These are phyloP conservation scores for Strobilomyces dryophilus DNA, from an alignment of 768 basidiomycete genomes.

Conservation along the genomic window DNA sequence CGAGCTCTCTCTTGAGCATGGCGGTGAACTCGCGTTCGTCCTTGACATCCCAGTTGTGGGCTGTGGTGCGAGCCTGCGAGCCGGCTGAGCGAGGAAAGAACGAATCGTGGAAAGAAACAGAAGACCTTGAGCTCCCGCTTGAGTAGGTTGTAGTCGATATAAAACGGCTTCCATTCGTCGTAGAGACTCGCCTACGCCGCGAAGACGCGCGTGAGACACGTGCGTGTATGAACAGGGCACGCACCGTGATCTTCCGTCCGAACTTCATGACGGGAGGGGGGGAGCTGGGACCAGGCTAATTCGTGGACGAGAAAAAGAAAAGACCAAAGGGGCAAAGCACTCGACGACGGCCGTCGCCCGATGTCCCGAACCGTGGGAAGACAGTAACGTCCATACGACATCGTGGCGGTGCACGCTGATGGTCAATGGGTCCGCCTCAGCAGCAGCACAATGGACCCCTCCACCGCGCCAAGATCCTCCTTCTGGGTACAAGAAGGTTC, in stretches of 20 bases:
- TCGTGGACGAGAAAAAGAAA: background rate
- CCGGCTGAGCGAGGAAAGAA: background rate
- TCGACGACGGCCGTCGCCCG: background rate
- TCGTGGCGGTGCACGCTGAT: background rate
- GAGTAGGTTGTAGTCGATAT: constrained; percentile 83
- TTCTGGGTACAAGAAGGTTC: constrained; percentile 69
- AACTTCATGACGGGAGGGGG: constrained; percentile 59
- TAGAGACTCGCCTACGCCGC: constrained; percentile 69
- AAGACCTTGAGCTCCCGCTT: constrained; percentile 86
- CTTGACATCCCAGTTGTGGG: constrained; percentile 60
- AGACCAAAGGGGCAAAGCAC: background rate
- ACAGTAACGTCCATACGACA: background rate
- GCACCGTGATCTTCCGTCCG: constrained; percentile 69
- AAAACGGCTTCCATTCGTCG: constrained; percentile 86
- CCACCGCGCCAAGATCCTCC: constrained; percentile 61
- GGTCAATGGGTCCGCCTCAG: constrained; percentile 5
- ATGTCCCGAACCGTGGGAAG: background rate
- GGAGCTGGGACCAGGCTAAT: background rate
- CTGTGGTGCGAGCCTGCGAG: constrained; percentile 47
- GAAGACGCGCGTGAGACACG: background rate
- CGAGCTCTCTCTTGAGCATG: constrained; percentile 80
- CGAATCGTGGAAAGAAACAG: background rate
- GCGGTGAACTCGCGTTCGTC: constrained; percentile 82
- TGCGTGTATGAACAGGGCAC: constrained; percentile 14
- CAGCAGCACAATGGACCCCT: constrained; percentile 14